Base-by-base conservation (phyloP, 495 filamentous ascomycete genomes). In the Penicillium egyptiacum region DNA sequence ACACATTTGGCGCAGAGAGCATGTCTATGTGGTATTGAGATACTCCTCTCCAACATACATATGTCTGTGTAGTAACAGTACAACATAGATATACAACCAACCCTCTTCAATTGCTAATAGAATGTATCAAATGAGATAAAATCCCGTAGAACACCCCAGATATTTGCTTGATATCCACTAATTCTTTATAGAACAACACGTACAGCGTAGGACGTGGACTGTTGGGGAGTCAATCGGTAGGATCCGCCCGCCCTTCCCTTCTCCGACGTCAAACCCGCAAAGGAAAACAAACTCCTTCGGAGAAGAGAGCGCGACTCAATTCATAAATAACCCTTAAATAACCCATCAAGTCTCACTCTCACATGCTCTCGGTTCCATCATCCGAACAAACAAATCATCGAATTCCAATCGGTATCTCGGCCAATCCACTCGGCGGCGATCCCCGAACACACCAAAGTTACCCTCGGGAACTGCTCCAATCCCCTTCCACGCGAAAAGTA, bases 401-500 rank as follows among this genome's bases (percentile, higher is more conserved):
- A 23, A 23, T 25, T n/a, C 20, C n/a, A 35, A 19, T 55, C 53
- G 53, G 53, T n/a, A 22, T 35, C 42, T 43, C 33, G 53, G 19
- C 19, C 26, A 43, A 35, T 45, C 40, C 51, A 43, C 19, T 35
- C 61, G 63, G 66, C 74, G 73, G 70, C 64, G 64, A 72, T 69
- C 69, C 68, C 74, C 74, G 72, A 68, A 68, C 57, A 19, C 10
- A 50, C 33, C 43, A 17, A 26, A 41, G 47, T 64, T 68, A 60
- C 51, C 61, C 66, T 65, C 64, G 66, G 66, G 64, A 69, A 67
- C 56, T 59, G 56, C 55, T 58, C 60, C 61, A 65, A 60, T 44
- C 28, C 50, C 55, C 45, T 42, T 48, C 50, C 50, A 31, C 48
- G 28, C 55, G 22, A 44, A 23, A 14, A 25, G 54, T 64, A 68